Evolutionary conservation across 139 green algal species (phyloP).

Genomic region (Coelastrella sp.): DNA sequence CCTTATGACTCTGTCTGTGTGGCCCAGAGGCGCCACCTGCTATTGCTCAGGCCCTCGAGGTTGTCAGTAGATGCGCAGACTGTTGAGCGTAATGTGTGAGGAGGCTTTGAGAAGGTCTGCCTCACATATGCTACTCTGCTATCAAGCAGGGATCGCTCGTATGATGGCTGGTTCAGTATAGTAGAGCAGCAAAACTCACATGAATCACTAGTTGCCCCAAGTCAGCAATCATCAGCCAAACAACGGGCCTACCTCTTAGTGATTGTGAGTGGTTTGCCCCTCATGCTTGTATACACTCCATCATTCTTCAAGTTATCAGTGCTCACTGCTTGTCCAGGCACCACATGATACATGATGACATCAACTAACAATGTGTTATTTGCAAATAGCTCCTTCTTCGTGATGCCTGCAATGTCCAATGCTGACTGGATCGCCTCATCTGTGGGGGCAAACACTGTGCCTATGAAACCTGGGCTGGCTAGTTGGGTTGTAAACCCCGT

Average conservation of each 20-base stretch:
- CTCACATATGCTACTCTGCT: no score
- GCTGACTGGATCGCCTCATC: conserved; percentile 10
- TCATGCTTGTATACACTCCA: conserved; percentile 41
- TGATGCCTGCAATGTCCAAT: not conserved
- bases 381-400: conserved; percentile 10
- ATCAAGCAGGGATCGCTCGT: no score
- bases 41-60: no score
- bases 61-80: no score
- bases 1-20: no score
- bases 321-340: conserved; percentile 22
- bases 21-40: no score
- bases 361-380: conserved; percentile 43
- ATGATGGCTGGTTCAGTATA: no score
- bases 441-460: conserved; percentile 43
- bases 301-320: conserved; percentile 9
- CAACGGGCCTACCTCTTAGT: conserved; percentile 21
- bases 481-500: conserved; percentile 27
- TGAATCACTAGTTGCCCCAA: not conserved
- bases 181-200: no score
- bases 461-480: conserved; percentile 29
- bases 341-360: conserved; percentile 43
- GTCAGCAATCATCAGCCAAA: not conserved
- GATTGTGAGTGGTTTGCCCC: conserved; percentile 43
- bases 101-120: no score
- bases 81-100: no score